A percentile compares a stretch with the other conserved stretches of the same genome.
Evolutionary conservation across 495 filamentous ascomycete species (phyloP).

Genomic region (Aspergillus sclerotioniger): DNA sequence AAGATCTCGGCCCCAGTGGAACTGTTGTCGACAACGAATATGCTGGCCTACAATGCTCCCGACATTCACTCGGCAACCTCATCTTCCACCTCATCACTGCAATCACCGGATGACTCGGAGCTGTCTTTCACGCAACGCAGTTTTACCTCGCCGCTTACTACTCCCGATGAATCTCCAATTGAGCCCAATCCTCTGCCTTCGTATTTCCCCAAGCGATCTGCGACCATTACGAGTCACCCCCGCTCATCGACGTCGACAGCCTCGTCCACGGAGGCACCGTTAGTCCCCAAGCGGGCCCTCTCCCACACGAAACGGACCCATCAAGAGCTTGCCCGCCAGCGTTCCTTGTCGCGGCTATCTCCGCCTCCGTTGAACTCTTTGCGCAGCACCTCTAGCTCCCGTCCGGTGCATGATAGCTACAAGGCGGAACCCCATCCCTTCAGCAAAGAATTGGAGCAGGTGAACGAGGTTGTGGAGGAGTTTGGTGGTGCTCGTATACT

Average conservation of each 20-base stretch:
- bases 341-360: slow-evolving; percentile 55
- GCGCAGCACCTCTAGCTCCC: slow-evolving; percentile 36
- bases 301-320: slow-evolving; percentile 84
- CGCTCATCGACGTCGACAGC: slow-evolving; percentile 44
- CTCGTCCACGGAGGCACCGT: slow-evolving; percentile 53
- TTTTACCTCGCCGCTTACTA: slow-evolving; percentile 59
- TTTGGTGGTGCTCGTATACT: slow-evolving; percentile 64
- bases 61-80: slow-evolving; percentile 60
- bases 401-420: slow-evolving; percentile 44
- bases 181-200: slow-evolving; percentile 72
- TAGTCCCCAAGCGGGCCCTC: slow-evolving; percentile 69
- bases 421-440: slow-evolving; percentile 48
- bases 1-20: slow-evolving; percentile 87
- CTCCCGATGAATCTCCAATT: slow-evolving; percentile 72
- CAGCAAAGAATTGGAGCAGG: slow-evolving; percentile 50
- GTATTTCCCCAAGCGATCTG: slow-evolving; percentile 66
- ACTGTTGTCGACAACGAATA: slow-evolving; percentile 91
- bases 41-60: slow-evolving; percentile 91
- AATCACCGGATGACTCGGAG: slow-evolving; percentile 63
- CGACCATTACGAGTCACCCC: slow-evolving; percentile 39
- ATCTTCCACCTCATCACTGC: slow-evolving; percentile 54
- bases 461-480: slow-evolving; percentile 76
- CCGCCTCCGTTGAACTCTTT: slow-evolving; percentile 39
- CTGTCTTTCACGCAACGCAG: slow-evolving; percentile 54
- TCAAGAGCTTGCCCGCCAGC: slow-evolving; percentile 64